phyloP scores from a whole-genome alignment of 169 alveolate genomes.

The Blepharisma undulans region DNA sequence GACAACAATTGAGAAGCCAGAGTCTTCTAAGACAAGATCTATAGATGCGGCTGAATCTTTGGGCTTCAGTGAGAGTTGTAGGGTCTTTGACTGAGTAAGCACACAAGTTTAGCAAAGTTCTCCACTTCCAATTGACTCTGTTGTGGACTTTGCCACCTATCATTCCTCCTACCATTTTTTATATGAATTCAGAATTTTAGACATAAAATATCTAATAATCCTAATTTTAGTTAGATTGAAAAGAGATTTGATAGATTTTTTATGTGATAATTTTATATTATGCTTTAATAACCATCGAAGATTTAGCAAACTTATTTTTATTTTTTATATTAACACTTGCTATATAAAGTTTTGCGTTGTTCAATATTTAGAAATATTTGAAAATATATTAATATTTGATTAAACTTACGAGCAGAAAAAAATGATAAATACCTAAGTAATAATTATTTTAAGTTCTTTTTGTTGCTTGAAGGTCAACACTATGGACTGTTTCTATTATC shows the following conservation, averaged over 20 bases:
- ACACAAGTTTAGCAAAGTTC: conserved; percentile 29
- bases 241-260: too few species aligned
- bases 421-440: too few species aligned
- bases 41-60: conserved; percentile 28
- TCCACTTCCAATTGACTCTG: conserved; percentile 37
- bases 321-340: too few species aligned
- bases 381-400: too few species aligned
- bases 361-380: too few species aligned
- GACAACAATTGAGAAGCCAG: background rate
- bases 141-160: conserved; percentile 37
- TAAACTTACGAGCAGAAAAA: too few species aligned
- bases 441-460: background rate
- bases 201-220: background rate
- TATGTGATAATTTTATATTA: too few species aligned
- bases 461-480: background rate
- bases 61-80: conserved; percentile 9
- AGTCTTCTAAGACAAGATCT: conserved; percentile 26
- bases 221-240: too few species aligned
- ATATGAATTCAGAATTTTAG: background rate
- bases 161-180: conserved; percentile 44
- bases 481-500: background rate
- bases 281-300: too few species aligned
- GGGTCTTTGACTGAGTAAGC: conserved; percentile 45
- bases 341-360: too few species aligned
- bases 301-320: too few species aligned